These are phyloP conservation scores for Nymphaea colorata DNA, from an alignment of 164 flowering plant species.

Conservation along the genomic window DNA sequence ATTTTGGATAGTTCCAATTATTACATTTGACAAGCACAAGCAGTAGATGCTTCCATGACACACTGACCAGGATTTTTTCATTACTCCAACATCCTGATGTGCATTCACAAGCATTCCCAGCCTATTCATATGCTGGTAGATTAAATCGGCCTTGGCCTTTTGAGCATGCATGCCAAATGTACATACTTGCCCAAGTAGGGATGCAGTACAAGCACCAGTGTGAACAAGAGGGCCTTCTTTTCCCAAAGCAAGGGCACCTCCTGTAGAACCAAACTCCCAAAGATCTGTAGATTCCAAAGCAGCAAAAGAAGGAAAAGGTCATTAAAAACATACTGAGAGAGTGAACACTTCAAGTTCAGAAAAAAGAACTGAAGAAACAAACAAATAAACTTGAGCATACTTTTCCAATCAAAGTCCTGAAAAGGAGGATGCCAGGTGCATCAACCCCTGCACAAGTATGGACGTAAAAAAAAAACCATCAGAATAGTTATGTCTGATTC, in stretches of 20 bases:
- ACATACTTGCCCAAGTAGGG: slow-evolving; percentile 92
- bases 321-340: not conserved
- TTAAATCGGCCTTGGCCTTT: no score
- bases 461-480: not conserved
- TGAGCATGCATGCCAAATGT: not conserved
- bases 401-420: slow-evolving; percentile 96
- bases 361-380: not conserved
- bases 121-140: no score
- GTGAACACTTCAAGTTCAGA: not conserved
- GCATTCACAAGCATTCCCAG: no score
- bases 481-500: not conserved
- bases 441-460: slow-evolving; percentile 60
- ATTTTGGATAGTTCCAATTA: no score
- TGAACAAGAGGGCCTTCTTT: slow-evolving; percentile 99
- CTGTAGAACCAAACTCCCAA: slow-evolving; percentile 98
- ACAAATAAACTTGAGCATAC: slow-evolving; percentile 17
- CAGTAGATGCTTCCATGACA: no score
- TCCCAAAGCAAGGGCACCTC: slow-evolving; percentile 94
- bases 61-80: no score
- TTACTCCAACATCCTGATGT: no score
- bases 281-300: slow-evolving; percentile 34
- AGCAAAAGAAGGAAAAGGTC: slow-evolving; percentile 1
- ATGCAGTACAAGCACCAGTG: slow-evolving; percentile 98
- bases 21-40: no score
- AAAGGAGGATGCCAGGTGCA: slow-evolving; percentile 81